Percentiles rank a stretch among this genome's conserved stretches.
Conservation (phyloP, 2,329 filamentous ascomycete species). For the Seiridium cupressi region DNA sequence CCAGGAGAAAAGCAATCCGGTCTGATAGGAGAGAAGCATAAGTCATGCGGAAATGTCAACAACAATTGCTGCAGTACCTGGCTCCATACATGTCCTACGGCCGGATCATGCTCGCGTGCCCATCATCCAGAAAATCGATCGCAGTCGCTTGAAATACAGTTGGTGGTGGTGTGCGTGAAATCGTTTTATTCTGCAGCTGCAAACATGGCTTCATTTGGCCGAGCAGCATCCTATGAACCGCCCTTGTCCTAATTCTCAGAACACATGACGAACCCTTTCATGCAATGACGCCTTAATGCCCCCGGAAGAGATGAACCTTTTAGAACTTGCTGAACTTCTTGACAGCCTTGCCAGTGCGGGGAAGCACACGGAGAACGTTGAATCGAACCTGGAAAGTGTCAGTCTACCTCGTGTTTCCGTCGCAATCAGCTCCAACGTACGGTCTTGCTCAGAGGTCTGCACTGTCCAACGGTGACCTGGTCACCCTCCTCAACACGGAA, state of each 20-base stretch:
- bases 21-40: neutral
- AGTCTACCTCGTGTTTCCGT: neutral
- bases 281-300: slow-evolving; percentile 54
- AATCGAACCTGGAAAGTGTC: slow-evolving; percentile 74
- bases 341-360: slow-evolving; percentile 93
- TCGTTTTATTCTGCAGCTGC: slow-evolving; percentile 31
- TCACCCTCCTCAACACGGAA: slow-evolving; percentile 99
- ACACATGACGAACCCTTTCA: slow-evolving; percentile 42
- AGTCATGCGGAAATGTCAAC: neutral
- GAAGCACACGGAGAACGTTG: slow-evolving; percentile 98
- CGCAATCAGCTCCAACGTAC: slow-evolving; percentile 43
- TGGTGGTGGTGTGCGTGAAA: slow-evolving; percentile 9
- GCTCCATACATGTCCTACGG: neutral
- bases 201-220: slow-evolving; percentile 27
- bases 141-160: neutral
- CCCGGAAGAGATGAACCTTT: slow-evolving; percentile 44
- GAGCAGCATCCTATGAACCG: slow-evolving; percentile 32
- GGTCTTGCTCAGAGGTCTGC: slow-evolving; percentile 98
- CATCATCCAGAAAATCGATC: neutral
- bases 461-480: slow-evolving; percentile 98
- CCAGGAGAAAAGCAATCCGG: neutral
- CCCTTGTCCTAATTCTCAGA: slow-evolving; percentile 31
- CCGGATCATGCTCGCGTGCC: neutral
- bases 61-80: neutral
- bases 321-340: slow-evolving; percentile 99